Evolutionary conservation across 1,139 yeast genomes (phyloP).

Genomic region (Williopsis jadinii): DNA sequence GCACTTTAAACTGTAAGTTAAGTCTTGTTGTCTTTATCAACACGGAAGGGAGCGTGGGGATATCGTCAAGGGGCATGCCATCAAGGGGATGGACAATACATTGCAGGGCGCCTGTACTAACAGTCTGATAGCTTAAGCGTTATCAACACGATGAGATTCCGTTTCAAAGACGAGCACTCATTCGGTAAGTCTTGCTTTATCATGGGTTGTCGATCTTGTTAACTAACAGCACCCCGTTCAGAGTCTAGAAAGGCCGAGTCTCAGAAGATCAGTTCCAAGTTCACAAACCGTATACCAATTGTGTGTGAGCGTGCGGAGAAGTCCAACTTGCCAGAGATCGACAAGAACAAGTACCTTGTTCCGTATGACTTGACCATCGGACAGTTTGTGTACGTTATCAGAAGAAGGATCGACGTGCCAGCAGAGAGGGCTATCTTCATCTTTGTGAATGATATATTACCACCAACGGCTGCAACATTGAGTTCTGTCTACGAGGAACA

Average conservation of each 20-base stretch:
- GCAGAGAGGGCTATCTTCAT: conserved; percentile 97
- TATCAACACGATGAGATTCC: conserved; percentile 58
- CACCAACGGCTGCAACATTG: conserved; percentile 97
- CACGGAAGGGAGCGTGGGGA: too few species aligned
- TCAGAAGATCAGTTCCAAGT: conserved; percentile 81
- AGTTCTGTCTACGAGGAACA: conserved; percentile 92
- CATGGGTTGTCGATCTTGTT: background rate
- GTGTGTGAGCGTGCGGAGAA: conserved; percentile 97
- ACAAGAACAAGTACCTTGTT: conserved; percentile 92
- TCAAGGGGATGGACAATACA: too few species aligned
- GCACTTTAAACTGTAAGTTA: too few species aligned
- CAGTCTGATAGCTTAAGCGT: too few species aligned
- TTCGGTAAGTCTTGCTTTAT: conserved; percentile 44
- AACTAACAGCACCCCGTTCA: conserved; percentile 19
- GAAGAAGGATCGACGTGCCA: conserved; percentile 92
- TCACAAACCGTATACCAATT: conserved; percentile 89
- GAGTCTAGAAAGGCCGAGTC: conserved; percentile 97
- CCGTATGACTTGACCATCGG: conserved; percentile 97
- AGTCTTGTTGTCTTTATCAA: too few species aligned
- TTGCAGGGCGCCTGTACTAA: too few species aligned
- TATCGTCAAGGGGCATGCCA: too few species aligned
- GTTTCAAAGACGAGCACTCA: conserved; percentile 88
- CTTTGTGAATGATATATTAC: conserved; percentile 91
- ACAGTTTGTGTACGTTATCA: conserved; percentile 93
- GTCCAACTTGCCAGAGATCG: conserved; percentile 92